phyloP scores from a whole-genome alignment of 2,329 filamentous ascomycete genomes.

The Talaromyces funiculosus region DNA sequence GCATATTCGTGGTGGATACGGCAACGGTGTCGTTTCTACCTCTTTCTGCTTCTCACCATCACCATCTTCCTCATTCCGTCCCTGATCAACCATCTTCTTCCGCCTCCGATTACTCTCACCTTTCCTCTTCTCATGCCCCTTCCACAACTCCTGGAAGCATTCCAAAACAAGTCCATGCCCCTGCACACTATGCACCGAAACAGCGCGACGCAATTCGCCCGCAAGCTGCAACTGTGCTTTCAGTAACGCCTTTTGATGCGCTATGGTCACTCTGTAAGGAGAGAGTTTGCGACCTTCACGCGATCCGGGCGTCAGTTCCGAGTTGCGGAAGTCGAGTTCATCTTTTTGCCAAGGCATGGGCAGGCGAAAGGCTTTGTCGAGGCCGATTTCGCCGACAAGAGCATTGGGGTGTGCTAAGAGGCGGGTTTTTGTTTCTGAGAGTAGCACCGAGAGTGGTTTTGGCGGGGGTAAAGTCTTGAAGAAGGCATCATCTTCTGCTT shows the following conservation, averaged over 20 bases:
- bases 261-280: slow-evolving; percentile 51
- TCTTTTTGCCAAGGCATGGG: slow-evolving; percentile 46
- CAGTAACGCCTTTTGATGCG: slow-evolving; percentile 55
- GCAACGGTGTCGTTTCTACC: slow-evolving; percentile 34
- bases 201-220: slow-evolving; percentile 52
- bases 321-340: slow-evolving; percentile 29
- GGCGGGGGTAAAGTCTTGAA: slow-evolving; percentile 50
- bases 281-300: slow-evolving; percentile 55
- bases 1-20: slow-evolving; percentile 83
- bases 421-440: slow-evolving; percentile 45
- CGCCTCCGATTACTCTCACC: slow-evolving; percentile 39
- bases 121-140: slow-evolving; percentile 42
- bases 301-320: slow-evolving; percentile 51
- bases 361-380: slow-evolving; percentile 58
- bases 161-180: slow-evolving; percentile 57
- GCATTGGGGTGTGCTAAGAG: slow-evolving; percentile 50
- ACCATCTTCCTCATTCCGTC: slow-evolving; percentile 19
- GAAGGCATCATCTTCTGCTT: slow-evolving; percentile 43
- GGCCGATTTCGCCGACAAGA: slow-evolving; percentile 57
- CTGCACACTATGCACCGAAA: slow-evolving; percentile 60
- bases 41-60: slow-evolving; percentile 17
- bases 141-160: slow-evolving; percentile 52
- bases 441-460: slow-evolving; percentile 47
- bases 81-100: slow-evolving; percentile 27
- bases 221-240: slow-evolving; percentile 54